Evolutionary conservation across 1,284 basidiomycete species (phyloP).

Genomic region (Microbotryomycetes sp.): DNA sequence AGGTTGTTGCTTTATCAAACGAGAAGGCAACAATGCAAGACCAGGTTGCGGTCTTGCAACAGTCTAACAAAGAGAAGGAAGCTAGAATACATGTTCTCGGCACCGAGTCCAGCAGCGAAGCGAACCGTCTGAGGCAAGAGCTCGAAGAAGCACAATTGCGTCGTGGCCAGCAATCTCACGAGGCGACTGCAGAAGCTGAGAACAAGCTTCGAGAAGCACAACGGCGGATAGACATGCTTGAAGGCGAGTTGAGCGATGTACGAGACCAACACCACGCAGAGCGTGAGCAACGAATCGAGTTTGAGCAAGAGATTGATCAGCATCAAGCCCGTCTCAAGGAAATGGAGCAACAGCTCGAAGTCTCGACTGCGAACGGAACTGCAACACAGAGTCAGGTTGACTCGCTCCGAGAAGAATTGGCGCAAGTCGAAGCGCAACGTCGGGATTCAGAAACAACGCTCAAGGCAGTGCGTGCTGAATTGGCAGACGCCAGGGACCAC

Average conservation of each 20-base stretch:
- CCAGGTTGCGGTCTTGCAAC: slow-evolving; percentile 6
- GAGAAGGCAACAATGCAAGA: slow-evolving; percentile 12
- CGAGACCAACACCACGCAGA: not conserved
- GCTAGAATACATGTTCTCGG: not conserved
- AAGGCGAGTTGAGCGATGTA: not conserved
- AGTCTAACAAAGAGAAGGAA: slow-evolving; percentile 13
- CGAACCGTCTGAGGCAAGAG: not conserved
- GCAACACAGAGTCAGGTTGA: not conserved
- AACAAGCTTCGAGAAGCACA: not conserved
- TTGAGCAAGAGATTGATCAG: slow-evolving; percentile 14
- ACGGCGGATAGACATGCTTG: not conserved
- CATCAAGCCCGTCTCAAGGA: not conserved
- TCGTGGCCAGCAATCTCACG: not conserved
- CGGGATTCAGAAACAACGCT: not conserved
- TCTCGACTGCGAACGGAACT: not conserved
- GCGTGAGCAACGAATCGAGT: not conserved
- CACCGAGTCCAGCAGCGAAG: not conserved
- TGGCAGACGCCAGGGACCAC: not conserved
- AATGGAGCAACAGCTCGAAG: not conserved
- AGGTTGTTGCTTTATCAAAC: slow-evolving; percentile 18
- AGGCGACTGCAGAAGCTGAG: not conserved
- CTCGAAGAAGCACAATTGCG: not conserved
- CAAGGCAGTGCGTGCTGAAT: not conserved
- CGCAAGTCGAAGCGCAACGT: not conserved
- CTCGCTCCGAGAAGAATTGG: not conserved